A percentile compares a stretch with the other conserved stretches of the same genome.
These are phyloP conservation scores for Choiromyces venosus DNA, from an alignment of 495 filamentous ascomycete genomes.

Conservation along the genomic window DNA sequence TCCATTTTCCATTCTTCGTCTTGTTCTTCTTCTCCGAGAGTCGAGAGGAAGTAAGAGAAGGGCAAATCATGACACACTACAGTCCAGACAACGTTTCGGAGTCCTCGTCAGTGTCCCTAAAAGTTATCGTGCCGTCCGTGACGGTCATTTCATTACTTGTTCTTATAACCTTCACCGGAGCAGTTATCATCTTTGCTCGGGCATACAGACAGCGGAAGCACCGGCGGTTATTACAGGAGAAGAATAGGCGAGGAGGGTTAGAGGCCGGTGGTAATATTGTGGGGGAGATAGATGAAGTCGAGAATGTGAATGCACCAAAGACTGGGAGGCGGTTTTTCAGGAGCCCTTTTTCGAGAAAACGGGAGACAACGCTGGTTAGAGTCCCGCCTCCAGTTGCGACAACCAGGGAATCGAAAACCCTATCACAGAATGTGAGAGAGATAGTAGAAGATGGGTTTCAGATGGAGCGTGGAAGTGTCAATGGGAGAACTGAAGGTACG, in stretches of 20 bases:
- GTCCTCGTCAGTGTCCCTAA: constrained; percentile 41
- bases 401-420: constrained; percentile 12
- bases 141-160: constrained; percentile 38
- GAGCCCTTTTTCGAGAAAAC: background rate
- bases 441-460: constrained; percentile 11
- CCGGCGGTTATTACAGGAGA: constrained; percentile 17
- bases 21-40: constrained; percentile 5
- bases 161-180: constrained; percentile 41
- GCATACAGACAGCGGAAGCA: constrained; percentile 31
- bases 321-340: background rate
- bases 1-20: background rate
- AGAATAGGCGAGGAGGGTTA: background rate
- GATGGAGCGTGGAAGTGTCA: constrained; percentile 3
- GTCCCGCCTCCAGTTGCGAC: background rate
- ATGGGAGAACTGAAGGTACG: background rate
- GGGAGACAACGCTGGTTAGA: constrained; percentile 1
- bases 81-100: constrained; percentile 17
- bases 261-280: background rate
- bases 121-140: constrained; percentile 38
- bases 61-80: constrained; percentile 24
- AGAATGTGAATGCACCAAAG: background rate
- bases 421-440: constrained; percentile 14
- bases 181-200: constrained; percentile 40
- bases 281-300: background rate
- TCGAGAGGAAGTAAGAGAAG: constrained; percentile 10